Evolutionary conservation across 2,329 filamentous ascomycete genomes (phyloP).

Genomic region (Penicillium corylophilum): DNA sequence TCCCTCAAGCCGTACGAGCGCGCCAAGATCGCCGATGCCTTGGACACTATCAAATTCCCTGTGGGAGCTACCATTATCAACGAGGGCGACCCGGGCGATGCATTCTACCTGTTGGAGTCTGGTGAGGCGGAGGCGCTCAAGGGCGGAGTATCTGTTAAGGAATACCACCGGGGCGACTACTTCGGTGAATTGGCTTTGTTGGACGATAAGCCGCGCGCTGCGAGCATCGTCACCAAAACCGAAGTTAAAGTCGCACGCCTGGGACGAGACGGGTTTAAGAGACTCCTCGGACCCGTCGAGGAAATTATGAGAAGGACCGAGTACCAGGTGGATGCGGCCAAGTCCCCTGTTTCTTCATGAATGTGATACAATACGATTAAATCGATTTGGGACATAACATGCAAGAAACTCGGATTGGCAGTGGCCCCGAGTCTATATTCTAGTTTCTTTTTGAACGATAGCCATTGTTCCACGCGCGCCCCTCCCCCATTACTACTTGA

Average conservation of each 20-base stretch:
- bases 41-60: slow-evolving; percentile 85
- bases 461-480: background rate
- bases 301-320: slow-evolving; percentile 79
- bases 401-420: background rate
- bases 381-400: slow-evolving; percentile 4
- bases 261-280: slow-evolving; percentile 91
- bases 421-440: background rate
- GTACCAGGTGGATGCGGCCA: slow-evolving; percentile 37
- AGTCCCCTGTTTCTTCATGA: slow-evolving; percentile 25
- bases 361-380: slow-evolving; percentile 20
- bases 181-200: slow-evolving; percentile 93
- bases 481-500: background rate
- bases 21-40: slow-evolving; percentile 93
- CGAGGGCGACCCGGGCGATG: slow-evolving; percentile 86
- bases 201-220: slow-evolving; percentile 89
- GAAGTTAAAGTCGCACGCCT: slow-evolving; percentile 92
- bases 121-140: slow-evolving; percentile 88
- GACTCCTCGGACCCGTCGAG: slow-evolving; percentile 87
- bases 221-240: slow-evolving; percentile 77
- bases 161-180: slow-evolving; percentile 89
- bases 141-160: slow-evolving; percentile 70
- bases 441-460: background rate
- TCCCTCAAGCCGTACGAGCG: slow-evolving; percentile 88
- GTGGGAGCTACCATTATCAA: slow-evolving; percentile 79
- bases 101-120: slow-evolving; percentile 86